Conservation (phyloP, 768 basidiomycete genomes). For the Dentipellis fragilis region DNA sequence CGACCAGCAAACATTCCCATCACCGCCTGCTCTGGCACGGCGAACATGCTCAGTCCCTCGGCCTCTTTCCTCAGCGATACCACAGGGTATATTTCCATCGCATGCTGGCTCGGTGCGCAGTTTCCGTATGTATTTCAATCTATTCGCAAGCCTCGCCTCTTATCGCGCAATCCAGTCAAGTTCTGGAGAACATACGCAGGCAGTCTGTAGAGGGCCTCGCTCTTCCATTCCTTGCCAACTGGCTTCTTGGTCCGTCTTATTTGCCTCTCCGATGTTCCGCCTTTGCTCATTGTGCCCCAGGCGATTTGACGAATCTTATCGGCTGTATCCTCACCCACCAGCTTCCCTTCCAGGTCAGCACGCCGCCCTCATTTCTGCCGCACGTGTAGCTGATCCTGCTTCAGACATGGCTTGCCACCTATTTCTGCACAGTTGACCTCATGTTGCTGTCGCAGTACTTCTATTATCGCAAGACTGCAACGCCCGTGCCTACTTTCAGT, state of each 20-base stretch:
- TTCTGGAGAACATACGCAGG: slow-evolving; percentile 64
- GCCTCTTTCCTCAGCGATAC: slow-evolving; percentile 40
- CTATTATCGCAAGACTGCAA: slow-evolving; percentile 47
- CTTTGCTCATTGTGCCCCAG: slow-evolving; percentile 27
- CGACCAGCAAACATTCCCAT: background rate
- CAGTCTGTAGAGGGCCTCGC: slow-evolving; percentile 87
- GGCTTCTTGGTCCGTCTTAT: slow-evolving; percentile 66
- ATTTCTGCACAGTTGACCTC: slow-evolving; percentile 82
- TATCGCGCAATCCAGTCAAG: slow-evolving; percentile 44
- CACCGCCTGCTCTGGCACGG: background rate
- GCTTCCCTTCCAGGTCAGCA: slow-evolving; percentile 82
- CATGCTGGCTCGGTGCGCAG: slow-evolving; percentile 79
- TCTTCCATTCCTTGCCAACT: slow-evolving; percentile 86
- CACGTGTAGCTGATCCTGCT: slow-evolving; percentile 6
- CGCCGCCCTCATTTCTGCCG: background rate
- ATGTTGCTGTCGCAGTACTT: slow-evolving; percentile 70
- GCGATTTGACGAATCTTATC: slow-evolving; percentile 87
- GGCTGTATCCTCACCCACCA: slow-evolving; percentile 90
- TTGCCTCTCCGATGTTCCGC: background rate
- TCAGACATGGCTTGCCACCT: slow-evolving; percentile 83
- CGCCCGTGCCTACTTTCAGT: slow-evolving; percentile 23
- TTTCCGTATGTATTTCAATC: slow-evolving; percentile 56
- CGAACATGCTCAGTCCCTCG: slow-evolving; percentile 6
- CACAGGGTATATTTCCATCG: slow-evolving; percentile 63
- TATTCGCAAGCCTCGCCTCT: slow-evolving; percentile 1